A percentile compares a stretch with the other conserved stretches of the same genome.
These are phyloP conservation scores for Erythrobasidium yunnanense DNA, from an alignment of 768 basidiomycete species.

Conservation along the genomic window DNA sequence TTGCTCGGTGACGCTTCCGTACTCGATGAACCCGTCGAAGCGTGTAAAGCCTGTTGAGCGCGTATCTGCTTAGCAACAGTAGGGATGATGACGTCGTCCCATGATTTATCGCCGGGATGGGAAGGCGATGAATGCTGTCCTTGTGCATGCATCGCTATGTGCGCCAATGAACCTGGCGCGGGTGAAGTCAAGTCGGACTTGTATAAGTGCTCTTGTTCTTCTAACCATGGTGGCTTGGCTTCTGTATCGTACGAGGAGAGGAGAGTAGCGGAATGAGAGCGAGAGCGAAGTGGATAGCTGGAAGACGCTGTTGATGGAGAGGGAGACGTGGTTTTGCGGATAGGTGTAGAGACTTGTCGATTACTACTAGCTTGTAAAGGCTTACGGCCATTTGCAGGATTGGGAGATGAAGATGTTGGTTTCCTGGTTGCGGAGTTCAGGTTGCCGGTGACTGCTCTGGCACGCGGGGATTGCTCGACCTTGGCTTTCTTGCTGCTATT, in stretches of 20 bases:
- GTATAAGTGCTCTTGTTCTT: constrained; percentile 1
- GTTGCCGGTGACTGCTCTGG: neutral
- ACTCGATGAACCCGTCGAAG: neutral
- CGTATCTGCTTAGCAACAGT: constrained; percentile 23
- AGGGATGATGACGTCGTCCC: constrained; percentile 23
- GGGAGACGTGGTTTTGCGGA: neutral
- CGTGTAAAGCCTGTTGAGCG: constrained; percentile 7
- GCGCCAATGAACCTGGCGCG: constrained; percentile 12
- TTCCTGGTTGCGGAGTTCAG: neutral
- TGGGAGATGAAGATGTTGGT: neutral
- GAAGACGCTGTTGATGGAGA: neutral
- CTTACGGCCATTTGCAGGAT: neutral
- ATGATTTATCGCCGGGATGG: constrained; percentile 8
- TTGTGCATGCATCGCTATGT: constrained; percentile 9
- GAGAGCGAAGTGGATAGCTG: neutral
- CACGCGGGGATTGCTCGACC: neutral
- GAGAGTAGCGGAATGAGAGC: neutral
- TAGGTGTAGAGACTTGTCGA: constrained; percentile 8
- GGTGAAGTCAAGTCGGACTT: constrained; percentile 1
- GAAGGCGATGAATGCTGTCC: neutral
- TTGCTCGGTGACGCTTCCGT: no score
- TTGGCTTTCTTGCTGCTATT: no score
- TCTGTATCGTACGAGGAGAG: neutral
- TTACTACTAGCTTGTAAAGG: neutral
- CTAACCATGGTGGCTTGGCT: constrained; percentile 18